Evolutionary conservation across 2,329 filamentous ascomycete genomes (phyloP).

Genomic region (Thielaviopsis ethacetica): DNA sequence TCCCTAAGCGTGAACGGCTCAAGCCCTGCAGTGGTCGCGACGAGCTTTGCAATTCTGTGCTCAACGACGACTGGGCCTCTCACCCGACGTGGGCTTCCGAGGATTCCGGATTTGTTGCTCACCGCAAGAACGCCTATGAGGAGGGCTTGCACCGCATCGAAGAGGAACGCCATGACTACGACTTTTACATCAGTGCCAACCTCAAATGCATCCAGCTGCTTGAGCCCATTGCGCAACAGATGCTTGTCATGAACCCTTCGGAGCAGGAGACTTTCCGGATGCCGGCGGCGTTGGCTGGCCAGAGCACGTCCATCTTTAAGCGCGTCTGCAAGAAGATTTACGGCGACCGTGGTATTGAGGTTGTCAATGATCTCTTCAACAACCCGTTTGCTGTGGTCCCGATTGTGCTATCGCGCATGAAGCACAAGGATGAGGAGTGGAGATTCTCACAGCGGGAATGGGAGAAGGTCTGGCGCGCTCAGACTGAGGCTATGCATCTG

Average conservation of each 20-base stretch:
- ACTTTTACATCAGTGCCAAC: constrained; percentile 94
- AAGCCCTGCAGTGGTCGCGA: constrained; percentile 90
- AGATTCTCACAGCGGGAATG: constrained; percentile 92
- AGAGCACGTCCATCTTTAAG: constrained; percentile 93
- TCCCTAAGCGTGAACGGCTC: constrained; percentile 79
- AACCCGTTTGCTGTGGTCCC: constrained; percentile 78
- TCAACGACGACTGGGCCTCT: constrained; percentile 97
- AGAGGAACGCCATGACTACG: constrained; percentile 95
- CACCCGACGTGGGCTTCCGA: constrained; percentile 98
- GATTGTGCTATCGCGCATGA: constrained; percentile 72
- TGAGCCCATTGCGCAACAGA: constrained; percentile 82
- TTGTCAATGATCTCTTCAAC: constrained; percentile 73
- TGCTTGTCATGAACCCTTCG: constrained; percentile 58
- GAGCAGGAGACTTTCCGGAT: constrained; percentile 65
- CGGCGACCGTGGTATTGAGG: constrained; percentile 68
- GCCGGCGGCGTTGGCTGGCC: constrained; percentile 69
- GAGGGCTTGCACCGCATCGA: constrained; percentile 91
- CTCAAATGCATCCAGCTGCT: constrained; percentile 89
- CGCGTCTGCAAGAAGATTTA: constrained; percentile 97
- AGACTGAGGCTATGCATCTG: constrained; percentile 88
- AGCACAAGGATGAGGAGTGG: constrained; percentile 96
- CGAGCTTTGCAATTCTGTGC: constrained; percentile 78
- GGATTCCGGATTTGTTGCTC: constrained; percentile 92
- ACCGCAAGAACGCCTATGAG: constrained; percentile 90
- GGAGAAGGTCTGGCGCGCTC: constrained; percentile 97